phyloP scores from a whole-genome alignment of 352 stramenopile genomes.

The Phytophthora fragariae region DNA sequence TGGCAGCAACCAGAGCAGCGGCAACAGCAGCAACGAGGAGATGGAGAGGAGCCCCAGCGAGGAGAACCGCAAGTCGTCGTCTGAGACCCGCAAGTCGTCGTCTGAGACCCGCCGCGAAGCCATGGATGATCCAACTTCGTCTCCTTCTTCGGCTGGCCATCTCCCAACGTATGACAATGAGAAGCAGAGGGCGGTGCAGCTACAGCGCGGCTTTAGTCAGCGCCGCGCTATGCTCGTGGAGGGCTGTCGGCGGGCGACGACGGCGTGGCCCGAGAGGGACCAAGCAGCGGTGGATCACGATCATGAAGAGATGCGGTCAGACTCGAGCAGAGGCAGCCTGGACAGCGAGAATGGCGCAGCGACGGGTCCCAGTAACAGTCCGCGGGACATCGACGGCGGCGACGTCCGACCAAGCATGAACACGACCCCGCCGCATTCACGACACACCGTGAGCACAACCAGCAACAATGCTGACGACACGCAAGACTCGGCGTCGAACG shows the following conservation, averaged over 20 bases:
- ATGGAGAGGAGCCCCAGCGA: conserved; percentile 6
- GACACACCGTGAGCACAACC: neutral
- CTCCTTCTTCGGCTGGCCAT: neutral
- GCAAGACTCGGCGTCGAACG: conserved; percentile 22
- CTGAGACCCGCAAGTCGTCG: neutral
- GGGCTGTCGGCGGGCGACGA: neutral
- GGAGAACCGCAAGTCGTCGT: neutral
- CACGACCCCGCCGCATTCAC: neutral
- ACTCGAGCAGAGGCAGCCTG: neutral
- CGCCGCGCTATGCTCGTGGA: conserved; percentile 25
- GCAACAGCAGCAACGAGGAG: conserved; percentile 18
- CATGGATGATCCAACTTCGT: neutral
- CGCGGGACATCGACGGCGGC: neutral
- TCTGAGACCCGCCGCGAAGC: neutral
- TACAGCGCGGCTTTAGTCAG: conserved; percentile 12
- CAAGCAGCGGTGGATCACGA: neutral
- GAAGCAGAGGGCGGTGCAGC: neutral
- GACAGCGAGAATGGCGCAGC: conserved; percentile 15
- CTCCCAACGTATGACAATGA: conserved; percentile 5
- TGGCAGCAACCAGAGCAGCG: conserved; percentile 20
- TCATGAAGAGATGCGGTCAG: conserved; percentile 16
- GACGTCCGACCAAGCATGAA: conserved; percentile 2
- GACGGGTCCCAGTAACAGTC: conserved; percentile 4
- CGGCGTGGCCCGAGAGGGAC: neutral
- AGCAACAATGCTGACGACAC: conserved; percentile 24